These are phyloP conservation scores for Lactifluus pinguis DNA, from an alignment of 768 basidiomycete genomes.

Conservation along the genomic window DNA sequence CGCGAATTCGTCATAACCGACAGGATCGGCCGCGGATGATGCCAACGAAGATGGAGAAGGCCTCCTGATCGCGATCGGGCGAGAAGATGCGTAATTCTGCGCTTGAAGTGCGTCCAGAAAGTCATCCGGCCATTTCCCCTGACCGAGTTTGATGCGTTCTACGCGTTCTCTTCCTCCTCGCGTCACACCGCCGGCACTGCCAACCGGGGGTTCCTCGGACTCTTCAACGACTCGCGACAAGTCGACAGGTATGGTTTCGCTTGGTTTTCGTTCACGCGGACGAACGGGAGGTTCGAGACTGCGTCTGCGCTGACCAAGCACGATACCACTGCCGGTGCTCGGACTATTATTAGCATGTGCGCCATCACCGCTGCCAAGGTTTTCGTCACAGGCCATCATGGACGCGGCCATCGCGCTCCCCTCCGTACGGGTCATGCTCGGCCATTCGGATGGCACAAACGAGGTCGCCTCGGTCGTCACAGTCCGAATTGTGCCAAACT, in stretches of 20 bases:
- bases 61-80: slow-evolving; percentile 12
- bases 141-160: slow-evolving; percentile 49
- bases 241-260: slow-evolving; percentile 53
- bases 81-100: slow-evolving; percentile 2
- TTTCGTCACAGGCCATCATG: slow-evolving; percentile 38
- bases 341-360: background rate
- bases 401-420: slow-evolving; percentile 39
- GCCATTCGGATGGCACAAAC: slow-evolving; percentile 41
- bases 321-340: background rate
- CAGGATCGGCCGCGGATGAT: background rate
- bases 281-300: slow-evolving; percentile 20
- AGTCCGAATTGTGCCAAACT: slow-evolving; percentile 75
- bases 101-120: slow-evolving; percentile 53
- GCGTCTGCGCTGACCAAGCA: slow-evolving; percentile 8
- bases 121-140: slow-evolving; percentile 81
- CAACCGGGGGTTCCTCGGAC: slow-evolving; percentile 36
- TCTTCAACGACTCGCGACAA: slow-evolving; percentile 65
- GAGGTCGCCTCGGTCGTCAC: slow-evolving; percentile 76
- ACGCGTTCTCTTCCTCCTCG: slow-evolving; percentile 28
- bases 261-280: slow-evolving; percentile 49
- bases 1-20: background rate
- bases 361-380: slow-evolving; percentile 18
- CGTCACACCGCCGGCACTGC: slow-evolving; percentile 5
- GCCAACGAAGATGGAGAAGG: background rate
- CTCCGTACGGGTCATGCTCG: slow-evolving; percentile 58